Conservation (phyloP, 1,284 basidiomycete genomes). For the Xanthoconium separans region DNA sequence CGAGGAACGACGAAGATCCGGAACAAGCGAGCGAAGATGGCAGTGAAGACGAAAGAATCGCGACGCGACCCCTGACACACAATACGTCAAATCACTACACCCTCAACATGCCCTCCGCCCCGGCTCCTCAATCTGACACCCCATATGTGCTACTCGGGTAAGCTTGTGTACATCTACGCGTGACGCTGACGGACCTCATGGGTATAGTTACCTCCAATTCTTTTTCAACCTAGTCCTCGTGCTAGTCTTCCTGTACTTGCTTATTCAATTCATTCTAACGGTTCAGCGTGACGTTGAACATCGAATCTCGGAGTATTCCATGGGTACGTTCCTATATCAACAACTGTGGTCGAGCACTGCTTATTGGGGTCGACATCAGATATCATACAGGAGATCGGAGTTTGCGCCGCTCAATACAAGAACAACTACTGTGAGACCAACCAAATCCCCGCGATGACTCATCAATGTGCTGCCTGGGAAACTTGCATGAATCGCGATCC, state of each 20-base stretch:
- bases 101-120: constrained; percentile 67
- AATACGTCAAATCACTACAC: constrained; percentile 78
- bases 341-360: constrained; percentile 11
- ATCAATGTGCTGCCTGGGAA: constrained; percentile 86
- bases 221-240: constrained; percentile 92
- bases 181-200: constrained; percentile 13
- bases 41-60: constrained; percentile 37
- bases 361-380: constrained; percentile 47
- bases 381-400: constrained; percentile 85
- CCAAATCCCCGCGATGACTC: constrained; percentile 81
- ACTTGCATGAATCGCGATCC: constrained; percentile 97
- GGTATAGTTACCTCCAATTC: constrained; percentile 84
- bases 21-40: constrained; percentile 46
- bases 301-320: constrained; percentile 85
- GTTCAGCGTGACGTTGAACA: constrained; percentile 90
- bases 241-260: constrained; percentile 81
- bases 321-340: constrained; percentile 55
- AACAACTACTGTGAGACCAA: constrained; percentile 80
- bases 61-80: constrained; percentile 42
- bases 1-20: constrained; percentile 34
- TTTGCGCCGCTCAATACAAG: constrained; percentile 78
- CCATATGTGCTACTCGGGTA: constrained; percentile 82
- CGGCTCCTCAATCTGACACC: constrained; percentile 53
- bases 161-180: constrained; percentile 16
- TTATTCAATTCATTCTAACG: constrained; percentile 84